A percentile compares a stretch with the other conserved stretches of the same genome.
These are phyloP conservation scores for Yamadazyma nakazawae DNA, from an alignment of 805 yeast genomes.

Conservation along the genomic window DNA sequence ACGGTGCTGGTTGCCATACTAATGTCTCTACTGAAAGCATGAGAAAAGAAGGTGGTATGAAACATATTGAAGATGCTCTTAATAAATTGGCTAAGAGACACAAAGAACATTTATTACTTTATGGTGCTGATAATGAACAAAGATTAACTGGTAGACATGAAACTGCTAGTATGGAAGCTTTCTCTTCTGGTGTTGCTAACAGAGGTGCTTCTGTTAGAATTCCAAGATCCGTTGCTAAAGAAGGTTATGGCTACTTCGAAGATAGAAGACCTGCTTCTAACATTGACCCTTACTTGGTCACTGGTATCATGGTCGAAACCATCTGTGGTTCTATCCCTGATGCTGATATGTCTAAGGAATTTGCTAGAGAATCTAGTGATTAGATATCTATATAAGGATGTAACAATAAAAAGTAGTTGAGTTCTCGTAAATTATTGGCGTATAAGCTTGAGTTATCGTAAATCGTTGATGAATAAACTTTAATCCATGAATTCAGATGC, in stretches of 20 bases:
- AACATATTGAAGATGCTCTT: slow-evolving; percentile 86
- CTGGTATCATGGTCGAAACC: slow-evolving; percentile 97
- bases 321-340: slow-evolving; percentile 91
- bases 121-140: slow-evolving; percentile 91
- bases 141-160: slow-evolving; percentile 98
- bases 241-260: slow-evolving; percentile 97
- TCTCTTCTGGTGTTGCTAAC: slow-evolving; percentile 98
- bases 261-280: slow-evolving; percentile 99
- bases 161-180: slow-evolving; percentile 89
- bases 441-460: neutral
- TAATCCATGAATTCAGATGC: too few relatives aligned
- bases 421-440: neutral
- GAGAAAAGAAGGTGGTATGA: slow-evolving; percentile 97
- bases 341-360: slow-evolving; percentile 92
- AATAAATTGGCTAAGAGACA: slow-evolving; percentile 95
- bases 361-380: slow-evolving; percentile 61
- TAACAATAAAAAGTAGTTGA: neutral
- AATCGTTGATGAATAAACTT: too few relatives aligned
- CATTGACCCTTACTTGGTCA: slow-evolving; percentile 98
- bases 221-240: slow-evolving; percentile 98
- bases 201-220: slow-evolving; percentile 99
- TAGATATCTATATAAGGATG: slow-evolving; percentile 6
- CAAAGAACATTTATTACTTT: slow-evolving; percentile 89
- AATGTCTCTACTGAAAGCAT: slow-evolving; percentile 89
- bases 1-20: slow-evolving; percentile 99